A percentile compares a stretch with the other conserved stretches of the same genome.
These are phyloP conservation scores for Suillus subalutaceus DNA, from an alignment of 768 basidiomycete species.

Conservation along the genomic window DNA sequence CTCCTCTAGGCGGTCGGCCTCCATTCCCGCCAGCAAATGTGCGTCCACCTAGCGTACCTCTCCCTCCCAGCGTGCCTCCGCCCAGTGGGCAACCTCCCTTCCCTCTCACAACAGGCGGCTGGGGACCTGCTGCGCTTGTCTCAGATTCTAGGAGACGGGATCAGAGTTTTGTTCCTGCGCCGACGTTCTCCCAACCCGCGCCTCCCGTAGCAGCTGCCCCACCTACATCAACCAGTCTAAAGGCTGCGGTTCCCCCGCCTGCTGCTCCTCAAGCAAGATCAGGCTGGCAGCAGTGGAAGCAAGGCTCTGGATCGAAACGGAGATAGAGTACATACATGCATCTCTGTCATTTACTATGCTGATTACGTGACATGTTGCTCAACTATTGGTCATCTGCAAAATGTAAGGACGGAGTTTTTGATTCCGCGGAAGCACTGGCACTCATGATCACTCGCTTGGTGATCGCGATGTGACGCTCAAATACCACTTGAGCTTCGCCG, in stretches of 20 bases:
- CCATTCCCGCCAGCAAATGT: slow-evolving; percentile 7
- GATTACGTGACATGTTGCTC: slow-evolving; percentile 1
- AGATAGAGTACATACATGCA: slow-evolving; percentile 17
- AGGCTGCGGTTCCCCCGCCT: slow-evolving; percentile 22
- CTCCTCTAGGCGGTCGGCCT: slow-evolving; percentile 14
- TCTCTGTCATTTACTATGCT: background rate
- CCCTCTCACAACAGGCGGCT: slow-evolving; percentile 18
- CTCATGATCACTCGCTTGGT: background rate
- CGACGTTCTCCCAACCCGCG: slow-evolving; percentile 7
- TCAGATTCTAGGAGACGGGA: slow-evolving; percentile 6
- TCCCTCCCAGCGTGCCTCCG: slow-evolving; percentile 12
- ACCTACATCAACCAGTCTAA: slow-evolving; percentile 14
- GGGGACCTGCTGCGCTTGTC: slow-evolving; percentile 15
- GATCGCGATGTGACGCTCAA: background rate
- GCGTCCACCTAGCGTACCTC: slow-evolving; percentile 8
- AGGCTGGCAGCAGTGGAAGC: slow-evolving; percentile 60
- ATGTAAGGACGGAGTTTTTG: background rate
- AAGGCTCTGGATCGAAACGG: slow-evolving; percentile 23
- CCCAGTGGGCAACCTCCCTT: slow-evolving; percentile 12
- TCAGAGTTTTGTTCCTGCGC: slow-evolving; percentile 11
- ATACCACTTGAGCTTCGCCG: background rate
- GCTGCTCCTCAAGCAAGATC: slow-evolving; percentile 32
- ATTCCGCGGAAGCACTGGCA: background rate
- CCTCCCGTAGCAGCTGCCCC: slow-evolving; percentile 13
- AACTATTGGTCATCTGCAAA: background rate